These are phyloP conservation scores for Setaria italica DNA, from an alignment of 202 grass and related monocot genomes.

Conservation along the genomic window DNA sequence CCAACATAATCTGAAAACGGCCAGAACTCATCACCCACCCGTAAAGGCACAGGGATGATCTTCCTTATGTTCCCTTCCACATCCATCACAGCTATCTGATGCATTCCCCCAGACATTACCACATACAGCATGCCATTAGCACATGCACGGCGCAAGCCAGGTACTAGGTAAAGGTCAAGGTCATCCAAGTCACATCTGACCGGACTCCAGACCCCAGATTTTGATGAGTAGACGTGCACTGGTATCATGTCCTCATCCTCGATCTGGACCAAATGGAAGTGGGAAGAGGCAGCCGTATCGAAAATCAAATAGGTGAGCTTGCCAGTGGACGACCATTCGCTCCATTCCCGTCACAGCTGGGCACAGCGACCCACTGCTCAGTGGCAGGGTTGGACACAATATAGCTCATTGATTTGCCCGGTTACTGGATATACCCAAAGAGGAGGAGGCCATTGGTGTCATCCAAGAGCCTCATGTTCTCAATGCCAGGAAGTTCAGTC, in stretches of 20 bases:
- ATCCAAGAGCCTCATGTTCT: not conserved
- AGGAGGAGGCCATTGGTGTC: slow-evolving; percentile 21
- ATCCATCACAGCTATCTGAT: not conserved
- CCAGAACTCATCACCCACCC: too few relatives aligned
- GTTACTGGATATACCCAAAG: not conserved
- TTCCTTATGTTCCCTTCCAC: not conserved
- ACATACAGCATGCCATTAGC: slow-evolving; percentile 9
- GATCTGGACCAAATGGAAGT: slow-evolving; percentile 14
- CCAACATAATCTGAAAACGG: not conserved
- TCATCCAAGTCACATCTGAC: not conserved
- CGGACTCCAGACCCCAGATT: not conserved
- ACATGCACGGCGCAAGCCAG: not conserved
- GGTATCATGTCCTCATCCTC: rapidly evolving
- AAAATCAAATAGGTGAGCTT: not conserved
- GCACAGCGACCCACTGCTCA: not conserved
- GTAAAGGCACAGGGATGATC: not conserved
- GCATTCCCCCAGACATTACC: not conserved
- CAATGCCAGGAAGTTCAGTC: not conserved
- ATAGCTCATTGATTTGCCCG: not conserved
- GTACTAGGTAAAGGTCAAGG: not conserved
- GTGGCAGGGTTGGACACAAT: not conserved
- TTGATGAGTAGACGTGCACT: not conserved
- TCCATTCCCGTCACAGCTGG: not conserved
- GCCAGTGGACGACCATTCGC: rapidly evolving
- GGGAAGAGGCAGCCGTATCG: not conserved